Evolutionary conservation across 2,329 filamentous ascomycete genomes (phyloP).

Genomic region (Aspergillus thermomutatus): DNA sequence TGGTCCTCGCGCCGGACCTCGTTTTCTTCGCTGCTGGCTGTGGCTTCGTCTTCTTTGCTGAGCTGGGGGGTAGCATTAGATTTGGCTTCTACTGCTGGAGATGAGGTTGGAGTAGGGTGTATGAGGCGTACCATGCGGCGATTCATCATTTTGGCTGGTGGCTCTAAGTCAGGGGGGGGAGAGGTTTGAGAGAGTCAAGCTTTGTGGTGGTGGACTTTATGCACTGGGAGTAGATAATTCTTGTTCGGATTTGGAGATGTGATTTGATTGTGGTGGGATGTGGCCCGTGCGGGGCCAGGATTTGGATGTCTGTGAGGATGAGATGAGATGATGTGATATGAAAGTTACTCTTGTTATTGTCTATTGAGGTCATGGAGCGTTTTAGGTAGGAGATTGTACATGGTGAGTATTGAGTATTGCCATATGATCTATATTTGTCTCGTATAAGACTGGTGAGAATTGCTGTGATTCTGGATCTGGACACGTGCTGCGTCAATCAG

Average conservation of each 20-base stretch:
- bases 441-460: too few species aligned
- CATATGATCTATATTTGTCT: background rate
- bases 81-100: slow-evolving; percentile 1
- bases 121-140: slow-evolving; percentile 56
- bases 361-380: background rate
- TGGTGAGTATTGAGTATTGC: background rate
- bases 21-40: slow-evolving; percentile 72
- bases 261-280: background rate
- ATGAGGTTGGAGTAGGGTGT: background rate
- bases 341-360: too few species aligned
- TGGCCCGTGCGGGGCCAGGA: background rate
- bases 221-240: background rate
- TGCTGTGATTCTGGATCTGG: too few species aligned
- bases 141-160: slow-evolving; percentile 47
- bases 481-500: too few species aligned
- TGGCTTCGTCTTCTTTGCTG: slow-evolving; percentile 84
- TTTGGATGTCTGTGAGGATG: too few species aligned
- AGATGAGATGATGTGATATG: too few species aligned
- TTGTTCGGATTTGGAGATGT: background rate
- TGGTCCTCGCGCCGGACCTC: slow-evolving; percentile 96
- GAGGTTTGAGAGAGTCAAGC: too few species aligned
- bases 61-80: slow-evolving; percentile 55
- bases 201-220: background rate
- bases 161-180: too few species aligned
- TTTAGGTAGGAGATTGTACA: too few species aligned